A percentile compares a stretch with the other conserved stretches of the same genome.
Evolutionary conservation across 2,329 filamentous ascomycete species (phyloP).

Genomic region (Trichoderma gracile): DNA sequence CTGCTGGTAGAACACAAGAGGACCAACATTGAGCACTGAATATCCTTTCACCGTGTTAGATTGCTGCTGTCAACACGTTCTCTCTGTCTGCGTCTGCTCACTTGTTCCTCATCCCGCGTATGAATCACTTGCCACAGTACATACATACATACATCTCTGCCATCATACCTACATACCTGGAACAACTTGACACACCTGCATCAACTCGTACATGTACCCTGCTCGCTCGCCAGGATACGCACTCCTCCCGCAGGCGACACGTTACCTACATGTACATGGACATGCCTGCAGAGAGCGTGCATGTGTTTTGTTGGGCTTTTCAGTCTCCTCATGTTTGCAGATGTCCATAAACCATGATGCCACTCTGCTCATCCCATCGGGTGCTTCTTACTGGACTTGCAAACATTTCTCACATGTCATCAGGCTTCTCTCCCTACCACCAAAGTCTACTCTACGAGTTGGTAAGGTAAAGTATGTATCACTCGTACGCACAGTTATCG

Average conservation of each 20-base stretch:
- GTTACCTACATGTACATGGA: neutral
- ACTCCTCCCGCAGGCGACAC: neutral
- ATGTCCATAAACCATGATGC: neutral
- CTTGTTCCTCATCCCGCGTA: too few species aligned
- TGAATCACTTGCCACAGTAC: neutral
- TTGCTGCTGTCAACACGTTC: neutral
- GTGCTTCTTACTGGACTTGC: neutral
- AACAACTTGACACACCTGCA: slow-evolving; percentile 17
- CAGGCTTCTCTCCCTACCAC: neutral
- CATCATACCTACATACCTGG: neutral
- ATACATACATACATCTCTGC: neutral
- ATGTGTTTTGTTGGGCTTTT: slow-evolving; percentile 15
- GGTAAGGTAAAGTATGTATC: too few species aligned
- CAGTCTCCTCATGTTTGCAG: neutral
- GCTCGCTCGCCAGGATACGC: neutral
- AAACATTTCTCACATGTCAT: neutral
- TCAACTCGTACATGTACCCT: neutral
- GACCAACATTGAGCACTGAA: too few species aligned
- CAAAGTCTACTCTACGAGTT: too few species aligned
- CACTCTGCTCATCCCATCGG: neutral
- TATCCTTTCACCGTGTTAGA: too few species aligned
- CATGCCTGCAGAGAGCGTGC: slow-evolving; percentile 1
- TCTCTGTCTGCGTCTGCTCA: neutral
- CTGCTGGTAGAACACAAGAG: too few species aligned
- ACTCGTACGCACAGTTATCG: neutral